Conservation (phyloP, 257 asterid species). For the Salvia miltiorrhiza region DNA sequence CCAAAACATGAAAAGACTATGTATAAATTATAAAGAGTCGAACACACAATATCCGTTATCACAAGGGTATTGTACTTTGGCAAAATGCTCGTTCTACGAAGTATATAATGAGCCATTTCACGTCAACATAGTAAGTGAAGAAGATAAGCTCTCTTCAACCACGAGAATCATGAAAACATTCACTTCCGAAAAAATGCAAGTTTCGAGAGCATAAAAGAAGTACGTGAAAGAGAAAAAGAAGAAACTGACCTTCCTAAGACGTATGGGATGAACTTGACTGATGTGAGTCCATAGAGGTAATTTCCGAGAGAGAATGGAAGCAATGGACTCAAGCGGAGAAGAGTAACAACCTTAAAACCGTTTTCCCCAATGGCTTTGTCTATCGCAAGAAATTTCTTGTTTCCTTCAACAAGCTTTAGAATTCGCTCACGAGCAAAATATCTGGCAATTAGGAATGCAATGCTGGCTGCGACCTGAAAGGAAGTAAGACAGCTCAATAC, state of each 20-base stretch:
- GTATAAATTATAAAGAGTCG: too few species aligned
- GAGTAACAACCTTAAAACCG: conserved; percentile 90
- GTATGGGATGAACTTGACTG: conserved; percentile 90
- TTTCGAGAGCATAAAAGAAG: conserved; percentile 7
- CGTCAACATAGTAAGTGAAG: too few species aligned
- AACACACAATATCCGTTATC: too few species aligned
- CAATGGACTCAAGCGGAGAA: conserved; percentile 97
- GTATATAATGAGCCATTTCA: too few species aligned
- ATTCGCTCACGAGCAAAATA: conserved; percentile 98
- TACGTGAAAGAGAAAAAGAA: not conserved
- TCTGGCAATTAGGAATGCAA: conserved; percentile 91
- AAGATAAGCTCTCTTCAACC: not conserved
- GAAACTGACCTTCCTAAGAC: conserved; percentile 81
- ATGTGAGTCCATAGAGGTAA: conserved; percentile 90
- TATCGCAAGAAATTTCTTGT: conserved; percentile 88
- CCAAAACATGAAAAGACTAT: too few species aligned
- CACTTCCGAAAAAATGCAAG: not conserved
- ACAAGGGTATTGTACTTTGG: too few species aligned
- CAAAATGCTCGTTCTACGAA: too few species aligned
- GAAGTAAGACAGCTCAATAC: conserved; percentile 14
- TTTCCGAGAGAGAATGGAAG: conserved; percentile 96
- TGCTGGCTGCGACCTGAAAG: conserved; percentile 84
- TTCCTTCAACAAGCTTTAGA: conserved; percentile 94
- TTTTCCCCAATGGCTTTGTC: conserved; percentile 98
- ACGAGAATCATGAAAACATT: not conserved